Evolutionary conservation across 208 protist genomes (phyloP).

Genomic region (Trypanosoma caninum): DNA sequence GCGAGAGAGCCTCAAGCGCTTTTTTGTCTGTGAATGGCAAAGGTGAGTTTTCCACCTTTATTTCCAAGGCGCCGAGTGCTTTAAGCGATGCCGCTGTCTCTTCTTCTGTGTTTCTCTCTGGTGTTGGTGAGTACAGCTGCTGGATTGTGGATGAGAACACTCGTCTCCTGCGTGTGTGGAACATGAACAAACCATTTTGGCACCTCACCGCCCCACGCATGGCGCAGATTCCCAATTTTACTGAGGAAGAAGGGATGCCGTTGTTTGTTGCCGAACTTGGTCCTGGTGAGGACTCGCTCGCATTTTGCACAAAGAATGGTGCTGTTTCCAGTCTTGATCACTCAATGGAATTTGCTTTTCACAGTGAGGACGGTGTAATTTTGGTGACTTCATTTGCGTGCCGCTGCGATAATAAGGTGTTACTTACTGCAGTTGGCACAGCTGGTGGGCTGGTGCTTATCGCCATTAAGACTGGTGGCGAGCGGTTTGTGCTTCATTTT

Average conservation of each 20-base stretch:
- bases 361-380: slow-evolving; percentile 29
- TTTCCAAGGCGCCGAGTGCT: slow-evolving; percentile 26
- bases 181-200: slow-evolving; percentile 48
- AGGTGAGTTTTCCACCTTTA: slow-evolving; percentile 14
- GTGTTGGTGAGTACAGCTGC: slow-evolving; percentile 59
- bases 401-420: slow-evolving; percentile 29
- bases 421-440: slow-evolving; percentile 63
- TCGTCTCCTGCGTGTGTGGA: slow-evolving; percentile 66
- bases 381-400: slow-evolving; percentile 62
- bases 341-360: slow-evolving; percentile 72
- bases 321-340: slow-evolving; percentile 77
- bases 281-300: slow-evolving; percentile 56
- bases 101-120: slow-evolving; percentile 52
- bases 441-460: slow-evolving; percentile 46
- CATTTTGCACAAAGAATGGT: slow-evolving; percentile 74
- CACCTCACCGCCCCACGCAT: slow-evolving; percentile 45
- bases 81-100: slow-evolving; percentile 13
- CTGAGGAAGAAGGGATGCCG: slow-evolving; percentile 48
- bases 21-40: neutral
- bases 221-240: slow-evolving; percentile 66
- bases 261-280: slow-evolving; percentile 77
- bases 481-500: slow-evolving; percentile 49
- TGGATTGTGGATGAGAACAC: slow-evolving; percentile 77
- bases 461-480: slow-evolving; percentile 61
- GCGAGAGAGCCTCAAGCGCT: slow-evolving; percentile 1